Conservation (phyloP, 2,329 filamentous ascomycete species). For the Helminthosporium solani region DNA sequence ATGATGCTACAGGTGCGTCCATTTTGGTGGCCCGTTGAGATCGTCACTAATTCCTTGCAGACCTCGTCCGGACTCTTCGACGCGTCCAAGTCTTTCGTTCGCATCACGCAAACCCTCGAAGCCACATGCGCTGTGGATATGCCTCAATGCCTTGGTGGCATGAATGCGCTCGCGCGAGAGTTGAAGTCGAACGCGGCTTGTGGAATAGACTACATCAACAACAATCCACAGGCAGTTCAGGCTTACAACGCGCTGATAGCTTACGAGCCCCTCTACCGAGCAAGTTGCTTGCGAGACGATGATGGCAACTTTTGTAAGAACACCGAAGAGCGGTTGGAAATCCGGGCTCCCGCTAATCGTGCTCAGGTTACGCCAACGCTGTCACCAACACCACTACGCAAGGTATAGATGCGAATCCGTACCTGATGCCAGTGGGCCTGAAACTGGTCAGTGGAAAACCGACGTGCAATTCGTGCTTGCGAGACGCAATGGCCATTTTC, state of each 20-base stretch:
- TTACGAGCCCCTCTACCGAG: slow-evolving; percentile 76
- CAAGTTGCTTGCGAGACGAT: slow-evolving; percentile 73
- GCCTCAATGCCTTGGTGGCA: slow-evolving; percentile 63
- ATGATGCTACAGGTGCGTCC: slow-evolving; percentile 71
- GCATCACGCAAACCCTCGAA: slow-evolving; percentile 76
- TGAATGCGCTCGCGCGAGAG: slow-evolving; percentile 64
- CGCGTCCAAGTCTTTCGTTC: slow-evolving; percentile 67
- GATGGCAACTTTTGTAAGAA: slow-evolving; percentile 66
- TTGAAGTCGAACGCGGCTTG: slow-evolving; percentile 67
- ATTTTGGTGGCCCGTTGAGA: neutral
- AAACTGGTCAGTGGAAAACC: slow-evolving; percentile 67
- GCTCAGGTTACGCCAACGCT: slow-evolving; percentile 69
- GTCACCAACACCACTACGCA: slow-evolving; percentile 72
- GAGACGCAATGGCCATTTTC: slow-evolving; percentile 80
- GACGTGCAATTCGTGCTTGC: slow-evolving; percentile 72
- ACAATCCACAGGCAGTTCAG: slow-evolving; percentile 70
- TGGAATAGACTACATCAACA: slow-evolving; percentile 64
- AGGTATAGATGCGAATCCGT: slow-evolving; percentile 71
- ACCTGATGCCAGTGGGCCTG: slow-evolving; percentile 80
- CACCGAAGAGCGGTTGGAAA: neutral
- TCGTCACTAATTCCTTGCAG: slow-evolving; percentile 46
- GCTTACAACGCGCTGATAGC: slow-evolving; percentile 74
- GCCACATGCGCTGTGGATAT: slow-evolving; percentile 71
- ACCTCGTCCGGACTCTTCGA: slow-evolving; percentile 85
- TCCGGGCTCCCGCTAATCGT: slow-evolving; percentile 6